phyloP scores from a whole-genome alignment of 1,284 basidiomycete genomes.

The Entoloma clypeatum region DNA sequence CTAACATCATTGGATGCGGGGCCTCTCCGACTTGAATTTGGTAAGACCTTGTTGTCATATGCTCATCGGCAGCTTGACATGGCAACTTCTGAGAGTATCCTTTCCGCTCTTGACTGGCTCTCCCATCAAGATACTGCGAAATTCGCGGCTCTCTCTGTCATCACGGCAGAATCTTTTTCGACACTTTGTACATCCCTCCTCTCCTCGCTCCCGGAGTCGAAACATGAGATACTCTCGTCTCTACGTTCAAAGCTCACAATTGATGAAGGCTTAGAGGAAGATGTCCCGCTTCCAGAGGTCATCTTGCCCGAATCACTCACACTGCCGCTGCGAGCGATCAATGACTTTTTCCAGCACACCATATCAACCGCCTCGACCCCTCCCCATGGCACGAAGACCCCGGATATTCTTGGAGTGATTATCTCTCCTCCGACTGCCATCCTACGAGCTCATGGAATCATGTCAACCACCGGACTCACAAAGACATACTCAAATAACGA shows the following conservation, averaged over 20 bases:
- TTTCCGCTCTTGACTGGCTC: constrained; percentile 49
- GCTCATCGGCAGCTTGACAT: constrained; percentile 27
- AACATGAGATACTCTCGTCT: constrained; percentile 21
- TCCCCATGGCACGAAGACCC: constrained; percentile 39
- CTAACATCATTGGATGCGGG: constrained; percentile 23
- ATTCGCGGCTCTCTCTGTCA: constrained; percentile 37
- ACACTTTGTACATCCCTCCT: constrained; percentile 33
- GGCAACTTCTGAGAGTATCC: constrained; percentile 33
- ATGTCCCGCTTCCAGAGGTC: constrained; percentile 23
- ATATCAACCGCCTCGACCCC: constrained; percentile 44
- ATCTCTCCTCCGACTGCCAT: constrained; percentile 69
- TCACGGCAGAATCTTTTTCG: constrained; percentile 35
- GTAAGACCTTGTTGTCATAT: constrained; percentile 32
- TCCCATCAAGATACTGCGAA: constrained; percentile 34
- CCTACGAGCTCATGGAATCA: constrained; percentile 68
- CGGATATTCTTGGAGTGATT: constrained; percentile 51
- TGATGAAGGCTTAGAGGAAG: constrained; percentile 39
- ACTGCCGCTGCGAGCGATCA: constrained; percentile 32
- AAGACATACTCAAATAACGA: constrained; percentile 77
- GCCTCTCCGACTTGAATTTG: constrained; percentile 35
- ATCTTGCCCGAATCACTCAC: constrained; percentile 32
- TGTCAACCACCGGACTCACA: constrained; percentile 71
- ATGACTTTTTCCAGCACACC: constrained; percentile 32
- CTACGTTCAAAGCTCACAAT: constrained; percentile 30
- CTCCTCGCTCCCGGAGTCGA: constrained; percentile 24